Percentiles rank a stretch among this genome's conserved stretches.
Evolutionary conservation across 306 rosid species (phyloP).

Genomic region (Vigna nakashimae): DNA sequence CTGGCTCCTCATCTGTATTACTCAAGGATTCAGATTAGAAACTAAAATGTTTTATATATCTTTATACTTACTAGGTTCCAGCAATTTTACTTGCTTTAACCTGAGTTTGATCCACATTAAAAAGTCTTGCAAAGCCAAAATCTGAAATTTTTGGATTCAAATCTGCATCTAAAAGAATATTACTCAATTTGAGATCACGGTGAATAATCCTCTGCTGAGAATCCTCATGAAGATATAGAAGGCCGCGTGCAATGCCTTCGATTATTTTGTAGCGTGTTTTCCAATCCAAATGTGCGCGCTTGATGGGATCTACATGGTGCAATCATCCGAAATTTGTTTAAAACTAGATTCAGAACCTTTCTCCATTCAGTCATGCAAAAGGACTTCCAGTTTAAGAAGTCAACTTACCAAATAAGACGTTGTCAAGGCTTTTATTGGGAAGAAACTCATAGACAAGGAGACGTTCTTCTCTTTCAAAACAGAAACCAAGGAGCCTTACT

Average conservation of each 20-base stretch:
- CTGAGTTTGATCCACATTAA: slow-evolving; percentile 44
- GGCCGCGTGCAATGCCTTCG: slow-evolving; percentile 49
- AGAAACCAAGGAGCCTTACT: slow-evolving; percentile 60
- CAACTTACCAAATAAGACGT: slow-evolving; percentile 54
- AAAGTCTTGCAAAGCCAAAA: slow-evolving; percentile 56
- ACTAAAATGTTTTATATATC: background rate
- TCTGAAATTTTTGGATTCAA: slow-evolving; percentile 59
- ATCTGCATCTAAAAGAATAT: slow-evolving; percentile 49
- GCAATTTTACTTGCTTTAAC: slow-evolving; percentile 45
- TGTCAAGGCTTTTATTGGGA: slow-evolving; percentile 57
- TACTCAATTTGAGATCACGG: slow-evolving; percentile 57
- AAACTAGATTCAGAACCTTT: background rate
- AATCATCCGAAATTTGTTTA: background rate
- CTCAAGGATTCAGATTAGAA: background rate
- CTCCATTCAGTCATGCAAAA: background rate
- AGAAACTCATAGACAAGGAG: slow-evolving; percentile 64
- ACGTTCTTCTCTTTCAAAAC: slow-evolving; percentile 54
- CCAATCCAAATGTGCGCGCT: slow-evolving; percentile 44
- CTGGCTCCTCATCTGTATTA: background rate
- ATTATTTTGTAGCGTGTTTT: slow-evolving; percentile 46
- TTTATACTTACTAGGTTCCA: slow-evolving; percentile 52
- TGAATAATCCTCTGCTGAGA: slow-evolving; percentile 53
- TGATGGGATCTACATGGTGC: slow-evolving; percentile 44
- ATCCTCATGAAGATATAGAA: slow-evolving; percentile 61
- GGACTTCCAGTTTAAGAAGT: background rate